Evolutionary conservation across 2,329 filamentous ascomycete genomes (phyloP), one percentile per base, ranked within the genome.

Genomic region (Penicillium brasilianum): DNA sequence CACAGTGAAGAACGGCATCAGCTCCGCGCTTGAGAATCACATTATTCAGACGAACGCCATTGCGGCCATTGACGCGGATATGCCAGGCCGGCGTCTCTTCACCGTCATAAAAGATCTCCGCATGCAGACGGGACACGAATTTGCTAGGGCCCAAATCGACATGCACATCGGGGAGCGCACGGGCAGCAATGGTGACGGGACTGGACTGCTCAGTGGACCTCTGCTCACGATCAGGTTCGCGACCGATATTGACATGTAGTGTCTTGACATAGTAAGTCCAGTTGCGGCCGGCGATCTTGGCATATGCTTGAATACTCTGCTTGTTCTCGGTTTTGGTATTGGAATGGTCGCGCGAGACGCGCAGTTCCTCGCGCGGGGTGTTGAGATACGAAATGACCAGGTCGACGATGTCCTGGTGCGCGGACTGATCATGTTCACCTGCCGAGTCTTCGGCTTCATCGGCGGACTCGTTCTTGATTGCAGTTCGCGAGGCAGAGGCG

Each of bases 111-210:
- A 84, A 87, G 55, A 95, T 91, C 70, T 88, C 83, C 11, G 90
- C 91, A 72, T 93, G 91, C 63, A 89, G 84, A 63, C 91, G 86
- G 32, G 91, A 94, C 37, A 94, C 88, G 72, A 90, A 88, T 79
- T 94, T 94, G 77, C 87, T 91, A 0, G 91, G 91, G 1, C 91
- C 91, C 34, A 99, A 83, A 74, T 99, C 94, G 68, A 99, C 94
- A 73, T 97, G 90, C 13, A 98, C 79, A 52, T 81, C 78, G 3
- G 78, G 78, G 49, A 81, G 70, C 37, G 80, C 76, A 55, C 76
- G 76, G 43, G 79, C 77, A 11, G 77, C 77, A 54, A 79, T 77
- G 4, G 76, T 74, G 22, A 79, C 76, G n/a, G 80, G 80, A 63
- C 80, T 82, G 16, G 80, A 82, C 63, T 80, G 77, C 52, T 80